Evolutionary conservation across 1,284 basidiomycete species (phyloP), one percentile per base, ranked within the genome.

Genomic region (Phellinidium pouzarii): DNA sequence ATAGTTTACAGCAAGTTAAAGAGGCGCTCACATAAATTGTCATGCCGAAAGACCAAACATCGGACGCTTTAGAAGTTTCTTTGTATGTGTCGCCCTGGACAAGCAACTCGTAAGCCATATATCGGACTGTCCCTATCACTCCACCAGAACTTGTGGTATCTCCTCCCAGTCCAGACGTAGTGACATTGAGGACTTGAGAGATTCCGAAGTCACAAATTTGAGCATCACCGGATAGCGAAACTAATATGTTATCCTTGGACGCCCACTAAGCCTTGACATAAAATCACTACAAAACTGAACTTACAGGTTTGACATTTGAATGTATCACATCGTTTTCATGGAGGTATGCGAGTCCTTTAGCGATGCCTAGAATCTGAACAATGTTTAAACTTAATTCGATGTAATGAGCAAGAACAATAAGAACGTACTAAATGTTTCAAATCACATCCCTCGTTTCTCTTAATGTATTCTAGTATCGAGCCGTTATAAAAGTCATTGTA

Each of bases 1-100:
- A 40, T n/a, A n/a, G 27, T 37, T 22, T 4, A 23, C 1, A 4
- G 38, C 6, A 8, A 22, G 40, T 22, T 26, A 23, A 40, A 17
- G n/a, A 1, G 37, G 2, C 2, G 31, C 52, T 36, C 19, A 53
- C 52, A 25, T 31, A 49, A 7, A 44, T 25, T 20, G 52, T 53
- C 52, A 53, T 53, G 9, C 46, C 45, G 46, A 53, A 53, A 25
- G 52, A 45, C 52, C 52, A 53, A 3, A 53, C 52, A 20, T 53
- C 52, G 14, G 46, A 25, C 40, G 48, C 19, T 29, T 44, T 36
- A 7, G 52, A 42, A 43, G 48, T 37, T 20, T 29, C 22, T 19
- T 17, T 36, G 31, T 34, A 34, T 34, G 31, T 34, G 11, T 34
- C 31, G 9, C 11, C 14, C 14, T 34, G 11, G 31, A 14, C 31